Percentiles rank a stretch among this genome's conserved stretches.
phyloP scores from a whole-genome alignment of 345 rosid genomes.

The Durio zibethinus region DNA sequence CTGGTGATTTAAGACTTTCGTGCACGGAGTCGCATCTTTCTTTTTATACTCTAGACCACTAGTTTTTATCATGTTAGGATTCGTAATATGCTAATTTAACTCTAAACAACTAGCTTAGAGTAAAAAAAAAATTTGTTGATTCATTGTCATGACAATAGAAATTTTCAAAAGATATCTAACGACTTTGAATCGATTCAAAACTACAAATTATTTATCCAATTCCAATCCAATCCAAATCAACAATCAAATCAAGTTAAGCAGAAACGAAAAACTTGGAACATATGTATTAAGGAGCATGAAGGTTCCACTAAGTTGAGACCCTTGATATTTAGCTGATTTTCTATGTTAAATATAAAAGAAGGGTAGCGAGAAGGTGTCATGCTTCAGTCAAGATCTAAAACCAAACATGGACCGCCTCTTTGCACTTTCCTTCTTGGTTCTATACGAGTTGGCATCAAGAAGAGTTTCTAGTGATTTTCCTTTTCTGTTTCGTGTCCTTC shows the following conservation, averaged over 20 bases:
- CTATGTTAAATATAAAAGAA: neutral
- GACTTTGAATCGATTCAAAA: neutral
- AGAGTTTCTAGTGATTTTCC: constrained; percentile 54
- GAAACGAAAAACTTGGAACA: neutral
- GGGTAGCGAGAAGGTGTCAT: neutral
- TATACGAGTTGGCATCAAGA: constrained; percentile 19
- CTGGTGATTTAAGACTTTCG: neutral
- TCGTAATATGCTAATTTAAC: neutral
- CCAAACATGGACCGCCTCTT: constrained; percentile 22
- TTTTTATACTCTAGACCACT: neutral
- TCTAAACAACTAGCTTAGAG: neutral
- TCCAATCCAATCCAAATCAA: neutral
- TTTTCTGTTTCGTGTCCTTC: constrained; percentile 41
- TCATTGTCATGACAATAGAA: neutral
- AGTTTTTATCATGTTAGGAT: neutral
- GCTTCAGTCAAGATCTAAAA: constrained; percentile 3
- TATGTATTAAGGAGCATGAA: too few relatives aligned
- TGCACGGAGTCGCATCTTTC: neutral
- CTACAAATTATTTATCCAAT: neutral
- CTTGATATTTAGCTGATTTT: neutral
- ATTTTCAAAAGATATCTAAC: neutral
- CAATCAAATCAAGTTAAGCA: neutral
- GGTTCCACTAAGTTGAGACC: neutral
- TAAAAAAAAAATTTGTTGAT: neutral
- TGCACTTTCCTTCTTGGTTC: constrained; percentile 13